Evolutionary conservation across 495 filamentous ascomycete species (phyloP).

Genomic region (Neurospora discreta): DNA sequence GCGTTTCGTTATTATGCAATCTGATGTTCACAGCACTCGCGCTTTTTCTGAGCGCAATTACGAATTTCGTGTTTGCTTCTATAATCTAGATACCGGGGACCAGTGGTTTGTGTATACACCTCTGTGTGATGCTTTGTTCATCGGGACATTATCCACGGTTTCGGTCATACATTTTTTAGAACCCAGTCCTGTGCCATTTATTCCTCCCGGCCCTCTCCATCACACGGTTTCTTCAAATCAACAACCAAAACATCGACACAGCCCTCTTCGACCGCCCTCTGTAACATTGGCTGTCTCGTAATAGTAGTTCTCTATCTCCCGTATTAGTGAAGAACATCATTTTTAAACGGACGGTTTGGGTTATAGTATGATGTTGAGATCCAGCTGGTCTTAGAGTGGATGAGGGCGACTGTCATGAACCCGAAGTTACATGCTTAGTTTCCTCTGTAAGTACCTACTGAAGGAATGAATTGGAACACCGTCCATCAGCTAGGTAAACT

Average conservation of each 20-base stretch:
- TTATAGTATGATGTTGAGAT: conserved; percentile 36
- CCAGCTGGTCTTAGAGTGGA: conserved; percentile 25
- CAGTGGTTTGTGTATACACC: background rate
- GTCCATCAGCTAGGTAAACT: background rate
- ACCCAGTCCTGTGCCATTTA: background rate
- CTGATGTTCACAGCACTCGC: background rate
- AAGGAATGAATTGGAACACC: background rate
- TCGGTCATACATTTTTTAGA: background rate
- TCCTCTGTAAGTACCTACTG: conserved; percentile 25
- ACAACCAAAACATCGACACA: background rate
- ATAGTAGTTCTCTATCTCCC: background rate
- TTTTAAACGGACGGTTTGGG: no score
- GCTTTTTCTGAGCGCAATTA: background rate
- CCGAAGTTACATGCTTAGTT: conserved; percentile 31
- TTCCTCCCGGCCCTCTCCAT: background rate
- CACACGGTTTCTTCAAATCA: background rate
- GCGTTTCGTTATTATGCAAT: background rate
- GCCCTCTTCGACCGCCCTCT: background rate
- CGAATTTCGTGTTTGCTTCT: background rate
- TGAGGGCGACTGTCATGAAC: conserved; percentile 29
- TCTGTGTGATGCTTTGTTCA: background rate
- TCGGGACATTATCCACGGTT: background rate
- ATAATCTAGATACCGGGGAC: background rate
- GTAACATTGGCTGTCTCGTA: background rate
- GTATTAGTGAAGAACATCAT: no score